Evolutionary conservation across 225 moss, liverwort and hornwort species (phyloP).

Genomic region (Pseudoscleropodium purum): DNA sequence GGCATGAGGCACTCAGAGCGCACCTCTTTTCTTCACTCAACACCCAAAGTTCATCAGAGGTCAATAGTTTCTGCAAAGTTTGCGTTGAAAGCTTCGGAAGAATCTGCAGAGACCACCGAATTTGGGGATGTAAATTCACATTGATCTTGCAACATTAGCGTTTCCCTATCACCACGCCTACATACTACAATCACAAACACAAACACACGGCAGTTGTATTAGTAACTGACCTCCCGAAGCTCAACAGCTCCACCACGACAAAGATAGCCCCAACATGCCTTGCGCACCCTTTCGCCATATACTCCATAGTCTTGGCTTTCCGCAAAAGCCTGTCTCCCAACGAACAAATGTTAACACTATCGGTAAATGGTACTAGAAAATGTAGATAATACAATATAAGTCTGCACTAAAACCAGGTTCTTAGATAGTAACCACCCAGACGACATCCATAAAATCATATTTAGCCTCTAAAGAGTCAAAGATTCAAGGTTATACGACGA

Average conservation of each 20-base stretch:
- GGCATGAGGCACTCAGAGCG: not conserved
- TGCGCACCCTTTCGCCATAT: slow-evolving; percentile 41
- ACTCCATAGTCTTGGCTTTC: slow-evolving; percentile 46
- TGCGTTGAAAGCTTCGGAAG: slow-evolving; percentile 40
- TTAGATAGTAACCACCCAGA: not conserved
- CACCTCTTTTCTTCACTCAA: slow-evolving; percentile 46
- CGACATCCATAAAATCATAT: not conserved
- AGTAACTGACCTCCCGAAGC: slow-evolving; percentile 32
- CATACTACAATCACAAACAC: not conserved
- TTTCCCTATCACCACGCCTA: not conserved
- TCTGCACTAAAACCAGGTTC: not conserved
- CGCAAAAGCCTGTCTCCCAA: slow-evolving; percentile 33
- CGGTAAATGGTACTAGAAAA: not conserved
- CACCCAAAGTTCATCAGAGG: slow-evolving; percentile 49
- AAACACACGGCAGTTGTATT: not conserved
- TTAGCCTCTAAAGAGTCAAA: too few relatives aligned
- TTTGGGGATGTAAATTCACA: not conserved
- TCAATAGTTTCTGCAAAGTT: slow-evolving; percentile 34
- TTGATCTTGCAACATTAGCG: not conserved
- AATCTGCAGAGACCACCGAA: slow-evolving; percentile 16
- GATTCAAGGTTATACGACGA: not conserved
- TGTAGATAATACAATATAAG: not conserved
- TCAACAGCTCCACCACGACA: slow-evolving; percentile 47
- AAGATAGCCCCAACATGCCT: slow-evolving; percentile 52
- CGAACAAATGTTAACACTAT: not conserved